Evolutionary conservation across 352 stramenopile genomes (phyloP).

Genomic region (Phytopythium kandeliae): DNA sequence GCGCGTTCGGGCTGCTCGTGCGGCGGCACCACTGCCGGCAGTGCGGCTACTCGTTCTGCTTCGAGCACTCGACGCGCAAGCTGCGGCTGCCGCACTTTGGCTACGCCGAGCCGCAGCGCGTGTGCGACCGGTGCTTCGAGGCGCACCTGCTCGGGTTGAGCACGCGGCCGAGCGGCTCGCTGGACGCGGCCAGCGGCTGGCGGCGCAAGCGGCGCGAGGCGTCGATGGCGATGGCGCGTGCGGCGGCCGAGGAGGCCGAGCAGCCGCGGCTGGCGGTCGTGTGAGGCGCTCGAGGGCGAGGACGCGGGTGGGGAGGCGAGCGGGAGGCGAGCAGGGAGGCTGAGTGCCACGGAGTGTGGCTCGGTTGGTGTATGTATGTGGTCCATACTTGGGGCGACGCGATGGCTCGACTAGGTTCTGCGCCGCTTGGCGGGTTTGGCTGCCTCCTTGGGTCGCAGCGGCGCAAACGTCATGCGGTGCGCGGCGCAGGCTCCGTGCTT

Average conservation of each 20-base stretch:
- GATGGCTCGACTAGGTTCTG: neutral
- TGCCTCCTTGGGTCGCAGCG: slow-evolving; percentile 47
- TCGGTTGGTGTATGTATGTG: no score
- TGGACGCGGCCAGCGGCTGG: neutral
- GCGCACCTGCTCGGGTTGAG: slow-evolving; percentile 36
- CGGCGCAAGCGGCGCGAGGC: slow-evolving; percentile 6
- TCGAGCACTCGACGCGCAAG: slow-evolving; percentile 74
- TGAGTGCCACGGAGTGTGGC: no score
- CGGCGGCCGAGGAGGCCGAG: neutral
- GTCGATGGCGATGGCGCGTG: slow-evolving; percentile 4
- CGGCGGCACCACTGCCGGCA: slow-evolving; percentile 80
- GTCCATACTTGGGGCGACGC: no score
- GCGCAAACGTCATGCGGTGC: slow-evolving; percentile 96
- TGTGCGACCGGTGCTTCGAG: slow-evolving; percentile 85
- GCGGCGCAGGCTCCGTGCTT: slow-evolving; percentile 91
- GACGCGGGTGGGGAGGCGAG: no score
- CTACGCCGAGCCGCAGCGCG: slow-evolving; percentile 68
- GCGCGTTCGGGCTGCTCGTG: slow-evolving; percentile 61
- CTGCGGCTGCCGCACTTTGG: slow-evolving; percentile 59
- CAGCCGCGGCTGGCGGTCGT: slow-evolving; percentile 1
- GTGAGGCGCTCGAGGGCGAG: no score
- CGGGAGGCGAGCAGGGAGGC: no score
- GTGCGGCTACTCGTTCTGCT: slow-evolving; percentile 84
- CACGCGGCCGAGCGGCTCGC: slow-evolving; percentile 8
- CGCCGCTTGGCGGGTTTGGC: slow-evolving; percentile 7